phyloP scores from a whole-genome alignment of 2,329 filamentous ascomycete species.

The Chalaropsis ovoidea region DNA sequence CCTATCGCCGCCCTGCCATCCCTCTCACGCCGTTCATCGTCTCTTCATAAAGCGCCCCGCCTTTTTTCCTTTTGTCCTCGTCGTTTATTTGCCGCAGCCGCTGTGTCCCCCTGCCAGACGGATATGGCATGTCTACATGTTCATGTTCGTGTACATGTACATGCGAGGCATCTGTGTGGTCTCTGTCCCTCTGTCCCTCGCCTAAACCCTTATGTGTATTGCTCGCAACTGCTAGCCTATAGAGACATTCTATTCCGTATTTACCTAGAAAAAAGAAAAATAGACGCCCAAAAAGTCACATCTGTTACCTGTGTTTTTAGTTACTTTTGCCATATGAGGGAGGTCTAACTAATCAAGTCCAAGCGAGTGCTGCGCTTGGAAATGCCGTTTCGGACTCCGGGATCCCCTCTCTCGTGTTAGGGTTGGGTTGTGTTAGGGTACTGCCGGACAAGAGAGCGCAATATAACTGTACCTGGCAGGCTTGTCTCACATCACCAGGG shows the following conservation, averaged over 20 bases:
- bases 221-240: background rate
- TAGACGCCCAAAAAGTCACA: background rate
- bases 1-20: no score
- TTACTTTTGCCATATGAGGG: no score
- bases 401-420: background rate
- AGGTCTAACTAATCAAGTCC: no score
- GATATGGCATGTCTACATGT: no score
- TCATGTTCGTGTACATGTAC: no score
- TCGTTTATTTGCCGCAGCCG: background rate
- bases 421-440: background rate
- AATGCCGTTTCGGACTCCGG: background rate
- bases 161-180: no score
- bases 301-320: background rate
- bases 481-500: background rate
- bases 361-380: background rate
- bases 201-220: no score
- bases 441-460: no score
- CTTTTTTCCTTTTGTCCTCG: background rate
- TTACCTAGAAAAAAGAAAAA: background rate
- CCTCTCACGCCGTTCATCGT: no score
- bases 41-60: background rate
- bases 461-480: no score
- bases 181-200: no score
- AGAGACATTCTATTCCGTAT: background rate
- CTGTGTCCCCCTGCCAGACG: background rate